Percentiles rank a stretch among this genome's conserved stretches.
These are phyloP conservation scores for Coemansia biformis DNA, from an alignment of 192 early-diverging fungal species.

Conservation along the genomic window DNA sequence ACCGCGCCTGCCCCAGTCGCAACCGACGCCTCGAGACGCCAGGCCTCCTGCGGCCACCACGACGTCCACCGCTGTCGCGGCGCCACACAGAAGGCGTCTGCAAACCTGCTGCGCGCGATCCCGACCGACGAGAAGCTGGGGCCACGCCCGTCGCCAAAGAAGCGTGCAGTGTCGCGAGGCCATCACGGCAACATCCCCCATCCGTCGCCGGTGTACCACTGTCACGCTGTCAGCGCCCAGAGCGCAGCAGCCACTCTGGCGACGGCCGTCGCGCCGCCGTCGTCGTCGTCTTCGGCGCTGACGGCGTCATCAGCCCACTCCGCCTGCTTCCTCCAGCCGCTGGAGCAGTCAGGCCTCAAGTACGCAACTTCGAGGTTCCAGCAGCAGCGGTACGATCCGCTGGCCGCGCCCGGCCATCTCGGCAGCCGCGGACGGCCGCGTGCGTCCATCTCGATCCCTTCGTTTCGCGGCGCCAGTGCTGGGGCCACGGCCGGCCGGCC, in stretches of 20 bases:
- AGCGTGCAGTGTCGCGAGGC: constrained; percentile 45
- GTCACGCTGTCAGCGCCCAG: not conserved
- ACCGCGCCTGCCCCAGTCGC: no score
- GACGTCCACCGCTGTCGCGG: no score
- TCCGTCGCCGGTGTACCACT: constrained; percentile 41
- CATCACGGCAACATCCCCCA: constrained; percentile 41
- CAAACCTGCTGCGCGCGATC: constrained; percentile 28
- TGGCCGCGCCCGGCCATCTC: constrained; percentile 2
- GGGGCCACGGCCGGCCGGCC: no score
- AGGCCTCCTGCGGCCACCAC: no score
- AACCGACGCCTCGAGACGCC: no score
- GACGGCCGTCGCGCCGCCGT: no score
- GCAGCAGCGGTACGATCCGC: constrained; percentile 46
- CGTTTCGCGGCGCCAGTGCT: constrained; percentile 12
- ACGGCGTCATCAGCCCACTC: constrained; percentile 20
- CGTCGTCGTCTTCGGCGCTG: constrained; percentile 3
- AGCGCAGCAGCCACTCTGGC: constrained; percentile 6
- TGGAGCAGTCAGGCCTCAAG: constrained; percentile 21
- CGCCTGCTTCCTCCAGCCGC: constrained; percentile 39
- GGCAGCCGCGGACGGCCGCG: constrained; percentile 9
- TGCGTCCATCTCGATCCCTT: constrained; percentile 29
- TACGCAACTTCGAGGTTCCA: constrained; percentile 38
- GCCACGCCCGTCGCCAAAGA: constrained; percentile 44
- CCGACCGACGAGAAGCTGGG: constrained; percentile 23
- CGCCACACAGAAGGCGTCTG: constrained; percentile 27